Percentiles rank a stretch among this genome's conserved stretches.
Conservation (phyloP, 2,329 filamentous ascomycete species). For the Graphilbum fragrans region DNA sequence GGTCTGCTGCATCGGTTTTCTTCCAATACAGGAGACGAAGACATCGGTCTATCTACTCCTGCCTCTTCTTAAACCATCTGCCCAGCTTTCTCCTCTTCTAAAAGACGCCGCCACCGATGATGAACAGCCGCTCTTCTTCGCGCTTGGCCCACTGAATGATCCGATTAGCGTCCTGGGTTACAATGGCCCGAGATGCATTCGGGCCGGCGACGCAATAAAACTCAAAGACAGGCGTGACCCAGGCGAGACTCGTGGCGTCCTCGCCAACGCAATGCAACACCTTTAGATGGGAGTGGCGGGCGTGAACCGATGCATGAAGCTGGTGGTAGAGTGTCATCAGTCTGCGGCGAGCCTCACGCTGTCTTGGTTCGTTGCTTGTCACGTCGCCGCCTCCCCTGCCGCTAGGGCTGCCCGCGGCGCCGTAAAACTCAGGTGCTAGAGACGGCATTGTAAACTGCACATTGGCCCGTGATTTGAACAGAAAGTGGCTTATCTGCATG, state of each 20-base stretch:
- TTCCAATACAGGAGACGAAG: no score
- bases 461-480: constrained; percentile 90
- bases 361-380: neutral
- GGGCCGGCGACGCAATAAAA: constrained; percentile 90
- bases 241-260: constrained; percentile 73
- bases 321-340: constrained; percentile 77
- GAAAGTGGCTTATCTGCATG: constrained; percentile 70
- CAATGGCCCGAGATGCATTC: constrained; percentile 46
- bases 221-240: constrained; percentile 85
- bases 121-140: constrained; percentile 90
- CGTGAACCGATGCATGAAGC: constrained; percentile 75
- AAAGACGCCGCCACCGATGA: constrained; percentile 91
- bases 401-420: constrained; percentile 29
- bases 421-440: constrained; percentile 41
- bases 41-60: neutral
- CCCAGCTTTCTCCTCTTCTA: constrained; percentile 15
- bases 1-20: no score
- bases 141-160: constrained; percentile 83
- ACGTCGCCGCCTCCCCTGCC: constrained; percentile 15
- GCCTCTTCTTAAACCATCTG: neutral
- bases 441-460: constrained; percentile 94
- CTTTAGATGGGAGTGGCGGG: constrained; percentile 72
- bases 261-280: constrained; percentile 68
- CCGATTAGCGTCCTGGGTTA: constrained; percentile 79
- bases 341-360: constrained; percentile 48